Evolutionary conservation across 2,329 filamentous ascomycete genomes (phyloP), one percentile per base, ranked within the genome.

Genomic region (Fusarium paranaense): DNA sequence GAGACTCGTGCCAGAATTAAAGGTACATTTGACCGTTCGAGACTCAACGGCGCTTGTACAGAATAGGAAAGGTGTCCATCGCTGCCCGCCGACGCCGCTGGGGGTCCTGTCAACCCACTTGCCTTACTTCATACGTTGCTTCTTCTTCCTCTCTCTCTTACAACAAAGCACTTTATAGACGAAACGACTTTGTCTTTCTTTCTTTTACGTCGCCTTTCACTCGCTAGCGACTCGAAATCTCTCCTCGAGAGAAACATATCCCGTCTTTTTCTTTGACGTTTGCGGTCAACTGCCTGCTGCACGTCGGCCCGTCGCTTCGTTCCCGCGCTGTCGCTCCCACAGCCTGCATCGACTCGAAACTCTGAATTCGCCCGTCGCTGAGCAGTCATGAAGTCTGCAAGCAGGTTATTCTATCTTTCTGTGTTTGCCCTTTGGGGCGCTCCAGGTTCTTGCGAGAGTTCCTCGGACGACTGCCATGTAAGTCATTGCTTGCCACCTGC

Each of bases 371-470:
- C 40, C 32, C n/a, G 57, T 67, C 76, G 77, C 42, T 32, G 40
- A 52, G 52, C 59, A 67, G 76, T 69, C 72, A 90, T 90, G 88
- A 88, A 84, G 80, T 82, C 87, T 75, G 88, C 87, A 42, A 84
- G 85, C 74, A 86, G 86, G 76, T 82, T 89, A 62, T 90, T 90
- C 77, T 90, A 86, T 78, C 85, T 90, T 71, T 86, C 86, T 35
- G 80, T 90, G 67, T 89, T 90, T 81, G 83, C 88, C 69, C 86
- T 90, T 67, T 90, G 86, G 87, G 84, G 84, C 38, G 79, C 85
- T 50, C 82, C 85, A 50, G 86, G 83, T 27, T 83, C 82, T 76
- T 90, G 89, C 80, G 78, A 80, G 59, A 81, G 75, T 66, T 77
- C 82, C 69, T 81, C 86, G 77, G 85, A 87, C 81, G 85, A 86